These are phyloP conservation scores for Aspergillus cristatus DNA, from an alignment of 495 filamentous ascomycete species.

Conservation along the genomic window DNA sequence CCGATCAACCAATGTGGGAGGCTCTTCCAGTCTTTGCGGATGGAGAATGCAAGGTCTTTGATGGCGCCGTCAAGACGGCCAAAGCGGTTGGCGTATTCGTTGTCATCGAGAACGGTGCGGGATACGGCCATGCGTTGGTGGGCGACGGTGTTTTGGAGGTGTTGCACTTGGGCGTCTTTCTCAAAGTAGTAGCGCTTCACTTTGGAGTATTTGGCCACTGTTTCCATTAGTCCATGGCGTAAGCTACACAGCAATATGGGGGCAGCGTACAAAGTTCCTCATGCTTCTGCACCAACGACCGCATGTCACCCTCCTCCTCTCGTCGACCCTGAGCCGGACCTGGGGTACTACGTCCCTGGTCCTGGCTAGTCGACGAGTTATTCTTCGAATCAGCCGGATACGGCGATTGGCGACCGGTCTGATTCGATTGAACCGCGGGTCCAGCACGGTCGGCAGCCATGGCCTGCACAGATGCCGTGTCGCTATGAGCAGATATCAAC, in stretches of 20 bases:
- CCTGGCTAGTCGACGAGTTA: not conserved
- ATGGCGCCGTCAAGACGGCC: constrained; percentile 89
- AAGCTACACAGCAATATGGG: not conserved
- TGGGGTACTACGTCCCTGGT: not conserved
- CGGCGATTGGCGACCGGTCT: not conserved
- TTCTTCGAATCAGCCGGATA: not conserved
- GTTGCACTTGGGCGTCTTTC: constrained; percentile 84
- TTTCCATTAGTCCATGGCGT: constrained; percentile 5
- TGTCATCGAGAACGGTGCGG: constrained; percentile 90
- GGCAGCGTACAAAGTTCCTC: constrained; percentile 55
- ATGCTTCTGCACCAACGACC: constrained; percentile 38
- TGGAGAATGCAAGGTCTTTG: constrained; percentile 88
- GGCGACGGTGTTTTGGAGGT: constrained; percentile 90
- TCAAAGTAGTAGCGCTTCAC: constrained; percentile 98
- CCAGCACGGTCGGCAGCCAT: not conserved
- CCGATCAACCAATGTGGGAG: constrained; percentile 70
- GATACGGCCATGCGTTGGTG: constrained; percentile 93
- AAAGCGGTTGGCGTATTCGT: constrained; percentile 85
- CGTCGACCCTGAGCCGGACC: constrained; percentile 17
- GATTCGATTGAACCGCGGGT: not conserved
- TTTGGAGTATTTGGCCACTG: constrained; percentile 93
- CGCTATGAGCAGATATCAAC: too few species aligned
- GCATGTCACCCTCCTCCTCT: constrained; percentile 39
- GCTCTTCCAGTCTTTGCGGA: constrained; percentile 82
- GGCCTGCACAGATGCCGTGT: not conserved